A percentile compares a stretch with the other conserved stretches of the same genome.
phyloP scores from a whole-genome alignment of 2,329 filamentous ascomycete species.

The Aspergillus pseudoterreus region DNA sequence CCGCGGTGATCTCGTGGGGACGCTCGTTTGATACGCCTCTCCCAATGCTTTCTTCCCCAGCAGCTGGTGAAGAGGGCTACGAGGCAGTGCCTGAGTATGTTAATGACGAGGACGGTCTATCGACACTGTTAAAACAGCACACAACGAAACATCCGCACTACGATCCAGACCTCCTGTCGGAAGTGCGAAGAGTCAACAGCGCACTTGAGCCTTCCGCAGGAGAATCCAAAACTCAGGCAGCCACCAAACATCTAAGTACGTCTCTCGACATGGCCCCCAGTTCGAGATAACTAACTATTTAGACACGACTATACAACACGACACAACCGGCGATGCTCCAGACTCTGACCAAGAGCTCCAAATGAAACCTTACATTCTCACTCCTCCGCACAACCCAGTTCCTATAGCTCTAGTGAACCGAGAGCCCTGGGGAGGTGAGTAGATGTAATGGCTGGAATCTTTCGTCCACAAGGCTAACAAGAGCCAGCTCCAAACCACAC shows the following conservation, averaged over 20 bases:
- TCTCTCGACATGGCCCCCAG: neutral
- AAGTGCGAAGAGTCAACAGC: slow-evolving; percentile 61
- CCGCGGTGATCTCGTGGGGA: slow-evolving; percentile 69
- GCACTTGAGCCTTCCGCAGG: slow-evolving; percentile 48
- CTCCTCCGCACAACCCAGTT: slow-evolving; percentile 53
- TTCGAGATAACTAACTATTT: neutral
- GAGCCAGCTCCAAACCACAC: slow-evolving; percentile 53
- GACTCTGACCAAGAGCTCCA: slow-evolving; percentile 51
- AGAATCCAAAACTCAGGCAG: slow-evolving; percentile 56
- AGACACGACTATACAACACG: slow-evolving; percentile 54
- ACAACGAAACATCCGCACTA: slow-evolving; percentile 60
- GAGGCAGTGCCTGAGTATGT: slow-evolving; percentile 14
- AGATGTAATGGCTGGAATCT: neutral
- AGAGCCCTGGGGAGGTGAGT: slow-evolving; percentile 57
- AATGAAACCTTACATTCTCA: slow-evolving; percentile 65
- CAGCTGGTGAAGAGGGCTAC: slow-evolving; percentile 28
- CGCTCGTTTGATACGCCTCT: slow-evolving; percentile 58
- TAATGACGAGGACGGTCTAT: slow-evolving; percentile 9
- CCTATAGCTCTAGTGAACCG: slow-evolving; percentile 71
- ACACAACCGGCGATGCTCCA: slow-evolving; percentile 52
- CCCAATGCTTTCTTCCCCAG: slow-evolving; percentile 53
- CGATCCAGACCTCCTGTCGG: slow-evolving; percentile 57
- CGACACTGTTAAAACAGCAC: slow-evolving; percentile 44
- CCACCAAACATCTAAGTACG: slow-evolving; percentile 61
- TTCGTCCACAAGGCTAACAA: neutral